Conservation (phyloP, 2,329 filamentous ascomycete genomes). For the Cercospora berteroae region DNA sequence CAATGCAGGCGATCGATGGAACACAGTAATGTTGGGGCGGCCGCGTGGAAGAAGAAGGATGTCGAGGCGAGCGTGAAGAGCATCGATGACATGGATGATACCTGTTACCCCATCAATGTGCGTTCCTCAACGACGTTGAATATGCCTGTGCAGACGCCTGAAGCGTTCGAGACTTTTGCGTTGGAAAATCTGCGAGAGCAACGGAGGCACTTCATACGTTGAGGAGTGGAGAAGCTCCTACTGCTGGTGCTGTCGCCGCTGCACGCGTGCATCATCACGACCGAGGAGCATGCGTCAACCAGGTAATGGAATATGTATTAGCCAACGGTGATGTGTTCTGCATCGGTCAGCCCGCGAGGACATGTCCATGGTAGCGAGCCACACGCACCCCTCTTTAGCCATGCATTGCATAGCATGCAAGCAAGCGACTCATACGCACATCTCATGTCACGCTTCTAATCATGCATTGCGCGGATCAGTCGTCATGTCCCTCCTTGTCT, state of each 20-base stretch:
- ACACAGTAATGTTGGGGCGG: not conserved
- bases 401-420: not conserved
- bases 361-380: not conserved
- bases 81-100: slow-evolving; percentile 2
- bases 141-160: not conserved
- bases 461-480: not conserved
- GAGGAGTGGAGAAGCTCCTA: not conserved
- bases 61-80: not conserved
- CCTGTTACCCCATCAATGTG: not conserved
- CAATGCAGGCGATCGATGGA: not conserved
- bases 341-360: not conserved
- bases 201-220: slow-evolving; percentile 10
- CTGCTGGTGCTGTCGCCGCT: not conserved
- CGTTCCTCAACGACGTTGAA: not conserved
- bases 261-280: not conserved
- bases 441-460: not conserved
- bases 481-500: not conserved
- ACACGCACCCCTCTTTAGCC: not conserved
- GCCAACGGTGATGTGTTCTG: not conserved
- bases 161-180: slow-evolving; percentile 12
- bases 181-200: slow-evolving; percentile 14
- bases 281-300: not conserved
- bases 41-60: not conserved
- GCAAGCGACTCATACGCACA: not conserved
- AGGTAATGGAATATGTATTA: not conserved